Base-by-base conservation (phyloP, 139 green algal species). In the Deuterostichococcus epilithicus region DNA sequence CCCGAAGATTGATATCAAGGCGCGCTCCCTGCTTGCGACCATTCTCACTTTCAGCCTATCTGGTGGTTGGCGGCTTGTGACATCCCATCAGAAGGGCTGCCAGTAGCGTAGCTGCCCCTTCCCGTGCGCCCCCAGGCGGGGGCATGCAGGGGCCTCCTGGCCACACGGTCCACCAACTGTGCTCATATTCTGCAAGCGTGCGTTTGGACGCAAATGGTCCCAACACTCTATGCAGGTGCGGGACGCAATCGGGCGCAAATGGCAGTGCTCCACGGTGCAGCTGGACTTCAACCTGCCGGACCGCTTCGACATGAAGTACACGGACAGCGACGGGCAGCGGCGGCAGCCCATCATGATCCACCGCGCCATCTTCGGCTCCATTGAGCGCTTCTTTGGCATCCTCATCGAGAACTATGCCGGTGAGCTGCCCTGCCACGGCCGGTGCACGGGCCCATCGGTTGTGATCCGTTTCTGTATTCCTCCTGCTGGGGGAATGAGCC, bases 281-380 rank as follows among this genome's bases (percentile, higher is more conserved):
- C 87, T 99, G 26, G 96, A 99, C 86, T 99, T 98, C 88, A 99
- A 99, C 83, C 88, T 99, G 81, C 96, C 96, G 15, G 84, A 98
- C 77, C 86, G 93, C 26, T 98, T 98, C 78, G 87, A 94, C 67
- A 91, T 98, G 88, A 72, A 83, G 34, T 99, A 99, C 83, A 85
- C 91, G 33, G 91, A 94, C 76, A 79, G 80, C 13, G 76, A 92
- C 42, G 85, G 87, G 70, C 68, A 47, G 3, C 88, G 88, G 81
- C 82, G 94, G 81, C 87, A 89, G 37, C 96, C 96, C 70, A 99
- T 99, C 87, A 98, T 99, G 94, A 98, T 99, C 77, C 96, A 99
- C 82, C 89, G 95, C 34, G 95, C 95, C 68, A 97, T 98, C 80
- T 92, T 98, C 75, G 94, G 92, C 58, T 97, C 92, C 0, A 68